Evolutionary conservation across 352 stramenopile genomes (phyloP).

Genomic region (Phytophthora fragariaefolia): DNA sequence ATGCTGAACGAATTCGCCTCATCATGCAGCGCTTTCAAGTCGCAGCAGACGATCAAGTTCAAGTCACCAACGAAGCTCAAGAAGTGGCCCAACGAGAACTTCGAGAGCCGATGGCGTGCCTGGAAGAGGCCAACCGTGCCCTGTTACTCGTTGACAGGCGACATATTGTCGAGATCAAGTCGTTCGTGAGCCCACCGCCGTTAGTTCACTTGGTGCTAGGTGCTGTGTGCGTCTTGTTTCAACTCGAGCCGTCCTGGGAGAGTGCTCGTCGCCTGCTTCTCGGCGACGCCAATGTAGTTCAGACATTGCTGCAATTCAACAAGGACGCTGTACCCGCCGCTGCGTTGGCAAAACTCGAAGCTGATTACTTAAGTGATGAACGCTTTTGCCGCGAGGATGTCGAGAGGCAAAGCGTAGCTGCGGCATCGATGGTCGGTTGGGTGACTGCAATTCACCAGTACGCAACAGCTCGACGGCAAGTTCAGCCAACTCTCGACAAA

Average conservation of each 20-base stretch:
- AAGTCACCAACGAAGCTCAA: slow-evolving; percentile 72
- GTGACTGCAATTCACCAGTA: slow-evolving; percentile 77
- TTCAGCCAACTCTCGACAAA: slow-evolving; percentile 73
- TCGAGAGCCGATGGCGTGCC: slow-evolving; percentile 58
- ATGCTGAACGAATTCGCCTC: slow-evolving; percentile 51
- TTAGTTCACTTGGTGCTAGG: slow-evolving; percentile 78
- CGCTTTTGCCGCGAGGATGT: slow-evolving; percentile 73
- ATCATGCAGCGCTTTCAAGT: slow-evolving; percentile 71
- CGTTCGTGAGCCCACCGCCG: slow-evolving; percentile 73
- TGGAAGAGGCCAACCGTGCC: slow-evolving; percentile 73
- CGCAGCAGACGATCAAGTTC: slow-evolving; percentile 67
- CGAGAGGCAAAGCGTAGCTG: slow-evolving; percentile 78
- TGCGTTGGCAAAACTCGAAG: slow-evolving; percentile 49
- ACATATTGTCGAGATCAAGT: slow-evolving; percentile 87
- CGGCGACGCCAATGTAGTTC: slow-evolving; percentile 72
- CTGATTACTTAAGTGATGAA: slow-evolving; percentile 56
- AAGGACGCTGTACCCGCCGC: slow-evolving; percentile 66
- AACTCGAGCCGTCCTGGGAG: slow-evolving; percentile 76
- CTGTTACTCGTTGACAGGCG: slow-evolving; percentile 72
- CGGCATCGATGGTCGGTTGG: slow-evolving; percentile 82
- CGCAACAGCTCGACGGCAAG: slow-evolving; percentile 46
- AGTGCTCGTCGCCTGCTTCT: slow-evolving; percentile 65
- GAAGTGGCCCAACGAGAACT: slow-evolving; percentile 60
- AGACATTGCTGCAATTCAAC: slow-evolving; percentile 73
- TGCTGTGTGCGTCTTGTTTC: slow-evolving; percentile 75